Conservation (phyloP, 441 rosid species). For the Populus hybrid region DNA sequence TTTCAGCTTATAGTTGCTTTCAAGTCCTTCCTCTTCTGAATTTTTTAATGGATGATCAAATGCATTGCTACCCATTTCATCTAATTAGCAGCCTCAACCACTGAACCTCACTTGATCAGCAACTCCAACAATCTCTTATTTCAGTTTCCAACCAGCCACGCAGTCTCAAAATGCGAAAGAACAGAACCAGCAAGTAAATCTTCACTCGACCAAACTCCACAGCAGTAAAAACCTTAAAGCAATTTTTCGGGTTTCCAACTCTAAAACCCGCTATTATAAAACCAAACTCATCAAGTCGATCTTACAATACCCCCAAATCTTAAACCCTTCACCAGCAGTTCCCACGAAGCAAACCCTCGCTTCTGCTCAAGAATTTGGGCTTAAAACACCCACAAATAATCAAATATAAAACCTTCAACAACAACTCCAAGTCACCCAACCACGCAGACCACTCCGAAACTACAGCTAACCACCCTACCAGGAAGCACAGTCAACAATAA, state of each 20-base stretch:
- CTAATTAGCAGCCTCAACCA: constrained; percentile 23
- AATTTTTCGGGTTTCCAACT: neutral
- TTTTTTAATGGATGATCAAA: constrained; percentile 39
- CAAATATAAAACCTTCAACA: constrained; percentile 11
- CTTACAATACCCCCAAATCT: constrained; percentile 11
- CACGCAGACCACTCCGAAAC: constrained; percentile 5
- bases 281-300: constrained; percentile 3
- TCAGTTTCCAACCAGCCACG: neutral
- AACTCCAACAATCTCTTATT: neutral
- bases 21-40: constrained; percentile 28
- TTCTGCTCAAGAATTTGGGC: neutral
- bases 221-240: no score
- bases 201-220: neutral
- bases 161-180: neutral
- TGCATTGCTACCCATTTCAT: constrained; percentile 51
- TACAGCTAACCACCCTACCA: neutral
- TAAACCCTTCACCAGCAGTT: constrained; percentile 16
- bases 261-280: neutral
- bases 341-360: constrained; percentile 2
- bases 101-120: constrained; percentile 1
- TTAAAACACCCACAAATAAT: constrained; percentile 11
- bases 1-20: constrained; percentile 26
- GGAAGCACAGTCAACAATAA: neutral
- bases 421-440: constrained; percentile 4
- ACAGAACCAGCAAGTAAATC: neutral